These are phyloP conservation scores for Platanthera guangdongensis DNA, from an alignment of 106 monocot species.

Conservation along the genomic window DNA sequence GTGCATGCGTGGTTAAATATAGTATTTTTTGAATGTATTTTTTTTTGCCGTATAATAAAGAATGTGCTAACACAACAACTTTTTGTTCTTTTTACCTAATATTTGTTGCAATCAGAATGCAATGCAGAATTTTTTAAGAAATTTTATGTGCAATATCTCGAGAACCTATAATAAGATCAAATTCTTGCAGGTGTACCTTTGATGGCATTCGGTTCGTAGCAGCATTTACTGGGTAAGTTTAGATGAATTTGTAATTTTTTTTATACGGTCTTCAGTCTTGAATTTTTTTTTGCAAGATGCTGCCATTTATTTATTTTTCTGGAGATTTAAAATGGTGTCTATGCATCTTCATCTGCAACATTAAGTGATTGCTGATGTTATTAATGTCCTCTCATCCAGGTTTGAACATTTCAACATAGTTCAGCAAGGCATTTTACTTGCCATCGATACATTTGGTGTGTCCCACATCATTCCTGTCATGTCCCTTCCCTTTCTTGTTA, in stretches of 20 bases:
- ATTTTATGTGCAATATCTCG: background rate
- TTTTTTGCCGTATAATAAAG: background rate
- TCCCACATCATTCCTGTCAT: slow-evolving; percentile 83
- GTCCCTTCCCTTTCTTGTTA: slow-evolving; percentile 64
- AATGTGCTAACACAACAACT: background rate
- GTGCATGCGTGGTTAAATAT: background rate
- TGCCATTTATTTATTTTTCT: background rate
- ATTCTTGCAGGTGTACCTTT: slow-evolving; percentile 77
- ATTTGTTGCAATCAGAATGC: background rate
- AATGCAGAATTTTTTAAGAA: background rate
- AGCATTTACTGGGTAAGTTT: slow-evolving; percentile 85
- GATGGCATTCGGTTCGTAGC: slow-evolving; percentile 94
- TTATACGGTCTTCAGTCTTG: background rate
- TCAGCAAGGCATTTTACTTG: slow-evolving; percentile 72
- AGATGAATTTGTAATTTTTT: slow-evolving; percentile 2
- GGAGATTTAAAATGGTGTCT: background rate
- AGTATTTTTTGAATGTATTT: background rate
- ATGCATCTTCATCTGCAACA: background rate
- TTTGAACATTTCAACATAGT: slow-evolving; percentile 86
- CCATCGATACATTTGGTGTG: slow-evolving; percentile 87
- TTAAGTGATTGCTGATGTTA: background rate
- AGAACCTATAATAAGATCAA: background rate
- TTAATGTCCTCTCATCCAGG: slow-evolving; percentile 26
- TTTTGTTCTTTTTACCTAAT: background rate
- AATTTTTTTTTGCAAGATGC: background rate